phyloP scores from a whole-genome alignment of 1,139 yeast genomes.

The Blastobotrys serpentis region DNA sequence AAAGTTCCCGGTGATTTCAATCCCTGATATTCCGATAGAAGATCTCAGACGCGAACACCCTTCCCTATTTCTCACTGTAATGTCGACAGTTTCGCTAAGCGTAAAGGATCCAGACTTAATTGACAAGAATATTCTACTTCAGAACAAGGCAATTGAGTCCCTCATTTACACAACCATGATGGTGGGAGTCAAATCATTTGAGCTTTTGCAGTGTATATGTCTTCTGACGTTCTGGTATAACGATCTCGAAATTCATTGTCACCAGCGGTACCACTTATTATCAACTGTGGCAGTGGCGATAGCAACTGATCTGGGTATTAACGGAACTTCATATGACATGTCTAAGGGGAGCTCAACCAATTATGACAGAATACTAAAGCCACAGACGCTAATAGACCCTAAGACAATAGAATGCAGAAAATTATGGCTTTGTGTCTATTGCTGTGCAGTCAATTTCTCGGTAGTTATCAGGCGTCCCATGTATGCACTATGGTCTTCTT shows the following conservation, averaged over 20 bases:
- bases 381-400: conserved; percentile 40
- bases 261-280: conserved; percentile 71
- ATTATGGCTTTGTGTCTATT: conserved; percentile 36
- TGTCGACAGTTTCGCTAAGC: conserved; percentile 58
- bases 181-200: conserved; percentile 69
- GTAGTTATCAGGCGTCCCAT: conserved; percentile 35
- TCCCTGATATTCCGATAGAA: conserved; percentile 50
- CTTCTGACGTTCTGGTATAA: conserved; percentile 76
- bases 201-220: conserved; percentile 61
- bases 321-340: conserved; percentile 37
- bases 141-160: conserved; percentile 57
- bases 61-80: conserved; percentile 58
- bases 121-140: conserved; percentile 48
- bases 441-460: conserved; percentile 35
- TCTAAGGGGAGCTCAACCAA: conserved; percentile 19
- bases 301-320: conserved; percentile 73
- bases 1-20: conserved; percentile 53
- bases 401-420: conserved; percentile 38
- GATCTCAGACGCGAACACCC: conserved; percentile 55
- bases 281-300: conserved; percentile 65
- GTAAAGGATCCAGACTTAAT: conserved; percentile 38
- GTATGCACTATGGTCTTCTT: conserved; percentile 46
- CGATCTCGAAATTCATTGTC: conserved; percentile 76
- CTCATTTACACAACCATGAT: conserved; percentile 64
- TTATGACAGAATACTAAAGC: conserved; percentile 38